These are phyloP conservation scores for Candida montana DNA, from an alignment of 805 yeast genomes.

Conservation along the genomic window DNA sequence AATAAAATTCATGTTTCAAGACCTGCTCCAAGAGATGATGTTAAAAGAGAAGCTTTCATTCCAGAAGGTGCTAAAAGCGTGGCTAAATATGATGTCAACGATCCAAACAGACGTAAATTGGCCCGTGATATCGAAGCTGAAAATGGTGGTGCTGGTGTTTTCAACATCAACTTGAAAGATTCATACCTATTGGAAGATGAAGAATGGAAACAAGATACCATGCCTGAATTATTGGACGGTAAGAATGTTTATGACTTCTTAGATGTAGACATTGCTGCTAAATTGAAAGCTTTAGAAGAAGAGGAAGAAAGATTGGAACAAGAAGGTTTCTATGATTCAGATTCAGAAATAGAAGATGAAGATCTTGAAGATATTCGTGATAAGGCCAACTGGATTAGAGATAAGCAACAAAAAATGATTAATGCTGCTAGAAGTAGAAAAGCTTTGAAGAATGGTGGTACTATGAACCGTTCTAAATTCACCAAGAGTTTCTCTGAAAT, in stretches of 20 bases:
- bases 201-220: conserved; percentile 94
- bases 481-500: conserved; percentile 69
- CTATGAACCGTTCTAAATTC: conserved; percentile 86
- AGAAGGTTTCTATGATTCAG: conserved; percentile 95
- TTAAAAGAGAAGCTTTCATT: conserved; percentile 70
- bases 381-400: conserved; percentile 93
- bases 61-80: conserved; percentile 66
- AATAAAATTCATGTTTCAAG: conserved; percentile 93
- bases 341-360: conserved; percentile 63
- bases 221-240: conserved; percentile 97
- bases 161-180: conserved; percentile 87
- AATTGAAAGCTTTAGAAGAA: conserved; percentile 90
- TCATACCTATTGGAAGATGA: conserved; percentile 90
- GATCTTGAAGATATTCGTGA: conserved; percentile 65
- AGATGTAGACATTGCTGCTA: conserved; percentile 91
- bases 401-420: conserved; percentile 91
- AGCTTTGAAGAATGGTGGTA: conserved; percentile 77
- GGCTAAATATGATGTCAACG: conserved; percentile 68
- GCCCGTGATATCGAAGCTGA: conserved; percentile 89
- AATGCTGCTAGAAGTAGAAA: conserved; percentile 83
- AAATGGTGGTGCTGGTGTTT: conserved; percentile 99
- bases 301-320: conserved; percentile 92
- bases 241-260: conserved; percentile 95
- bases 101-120: conserved; percentile 75
- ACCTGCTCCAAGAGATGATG: conserved; percentile 85